These are phyloP conservation scores for Penicillium griseofulvum DNA, from an alignment of 2,329 filamentous ascomycete genomes.

Conservation along the genomic window DNA sequence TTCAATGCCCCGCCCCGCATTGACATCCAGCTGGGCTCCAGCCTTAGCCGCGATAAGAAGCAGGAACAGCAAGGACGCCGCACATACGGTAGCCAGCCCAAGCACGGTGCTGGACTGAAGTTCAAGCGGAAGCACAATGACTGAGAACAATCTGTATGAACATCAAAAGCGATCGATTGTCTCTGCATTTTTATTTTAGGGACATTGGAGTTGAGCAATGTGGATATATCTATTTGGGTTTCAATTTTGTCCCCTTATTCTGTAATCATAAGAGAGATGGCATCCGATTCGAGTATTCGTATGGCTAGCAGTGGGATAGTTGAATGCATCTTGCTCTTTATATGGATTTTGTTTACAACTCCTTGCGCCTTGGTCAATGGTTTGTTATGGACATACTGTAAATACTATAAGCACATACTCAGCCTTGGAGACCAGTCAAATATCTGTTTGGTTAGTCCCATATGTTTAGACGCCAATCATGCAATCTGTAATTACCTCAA, in stretches of 20 bases:
- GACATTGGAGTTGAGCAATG: slow-evolving; percentile 24
- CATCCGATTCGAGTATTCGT: not conserved
- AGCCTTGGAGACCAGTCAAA: not conserved
- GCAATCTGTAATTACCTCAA: not conserved
- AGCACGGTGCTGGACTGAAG: slow-evolving; percentile 53
- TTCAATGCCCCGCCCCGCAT: slow-evolving; percentile 75
- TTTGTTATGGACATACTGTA: not conserved
- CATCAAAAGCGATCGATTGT: slow-evolving; percentile 24
- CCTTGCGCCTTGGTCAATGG: not conserved
- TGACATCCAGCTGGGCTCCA: slow-evolving; percentile 73
- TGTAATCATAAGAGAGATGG: not conserved
- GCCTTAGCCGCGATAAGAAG: slow-evolving; percentile 72
- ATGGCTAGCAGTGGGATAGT: not conserved
- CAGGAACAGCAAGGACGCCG: slow-evolving; percentile 57
- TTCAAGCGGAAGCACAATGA: slow-evolving; percentile 51
- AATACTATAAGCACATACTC: not conserved
- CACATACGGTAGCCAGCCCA: slow-evolving; percentile 76
- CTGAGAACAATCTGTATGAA: slow-evolving; percentile 23
- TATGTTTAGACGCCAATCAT: not conserved
- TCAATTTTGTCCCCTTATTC: slow-evolving; percentile 9
- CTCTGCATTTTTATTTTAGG: slow-evolving; percentile 24
- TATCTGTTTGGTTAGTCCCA: not conserved
- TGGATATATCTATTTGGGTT: slow-evolving; percentile 28
- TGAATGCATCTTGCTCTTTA: not conserved
- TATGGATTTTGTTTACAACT: not conserved